These are phyloP conservation scores for Polygonum aviculare DNA, from an alignment of 148 eudicot genomes.

Conservation along the genomic window DNA sequence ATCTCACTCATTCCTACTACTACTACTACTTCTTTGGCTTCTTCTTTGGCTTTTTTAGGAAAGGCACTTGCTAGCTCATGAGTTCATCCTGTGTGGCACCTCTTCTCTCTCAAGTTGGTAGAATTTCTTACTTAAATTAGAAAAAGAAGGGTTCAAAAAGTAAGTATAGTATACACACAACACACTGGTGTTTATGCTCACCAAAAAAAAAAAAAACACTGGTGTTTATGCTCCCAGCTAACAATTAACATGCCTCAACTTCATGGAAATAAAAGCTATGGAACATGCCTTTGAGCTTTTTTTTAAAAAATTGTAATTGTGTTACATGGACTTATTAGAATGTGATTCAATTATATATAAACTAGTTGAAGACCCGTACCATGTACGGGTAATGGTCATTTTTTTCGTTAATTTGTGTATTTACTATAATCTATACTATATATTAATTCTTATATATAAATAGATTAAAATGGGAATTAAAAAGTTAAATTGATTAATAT, in stretches of 20 bases:
- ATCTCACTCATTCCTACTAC: background rate
- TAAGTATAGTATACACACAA: background rate
- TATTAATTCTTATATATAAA: no score
- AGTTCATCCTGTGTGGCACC: background rate
- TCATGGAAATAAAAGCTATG: background rate
- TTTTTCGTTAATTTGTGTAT: no score
- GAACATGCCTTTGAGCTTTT: background rate
- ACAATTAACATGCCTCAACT: background rate
- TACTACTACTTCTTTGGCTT: background rate
- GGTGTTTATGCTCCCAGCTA: background rate
- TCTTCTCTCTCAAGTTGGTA: background rate
- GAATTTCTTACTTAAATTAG: background rate
- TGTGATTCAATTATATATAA: background rate
- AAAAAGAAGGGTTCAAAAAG: background rate
- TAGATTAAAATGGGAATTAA: no score
- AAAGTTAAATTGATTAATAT: no score
- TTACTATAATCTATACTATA: no score
- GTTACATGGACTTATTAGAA: background rate
- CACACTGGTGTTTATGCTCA: background rate
- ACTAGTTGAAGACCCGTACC: no score
- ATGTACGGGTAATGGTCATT: no score
- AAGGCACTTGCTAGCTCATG: background rate
- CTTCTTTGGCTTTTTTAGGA: background rate
- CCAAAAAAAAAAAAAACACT: no score
- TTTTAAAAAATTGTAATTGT: no score